Conservation (phyloP, 495 filamentous ascomycete genomes). For the Astrocystis sublimbata region DNA sequence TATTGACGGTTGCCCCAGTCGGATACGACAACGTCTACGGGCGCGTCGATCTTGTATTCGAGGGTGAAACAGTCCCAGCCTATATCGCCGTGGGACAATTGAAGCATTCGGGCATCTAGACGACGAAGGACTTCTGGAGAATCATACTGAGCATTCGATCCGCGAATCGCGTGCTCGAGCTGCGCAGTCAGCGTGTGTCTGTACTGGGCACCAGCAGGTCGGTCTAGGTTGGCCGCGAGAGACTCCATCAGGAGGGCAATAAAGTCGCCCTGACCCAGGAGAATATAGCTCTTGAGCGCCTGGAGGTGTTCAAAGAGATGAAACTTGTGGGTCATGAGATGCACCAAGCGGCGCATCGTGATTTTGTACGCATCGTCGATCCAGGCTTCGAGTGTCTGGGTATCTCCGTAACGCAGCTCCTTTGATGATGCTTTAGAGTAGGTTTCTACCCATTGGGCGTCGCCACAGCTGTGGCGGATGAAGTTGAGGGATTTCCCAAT, state of each 20-base stretch:
- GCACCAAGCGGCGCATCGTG: conserved; percentile 93
- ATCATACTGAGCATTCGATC: conserved; percentile 96
- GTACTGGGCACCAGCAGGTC: conserved; percentile 93
- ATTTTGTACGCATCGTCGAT: conserved; percentile 98
- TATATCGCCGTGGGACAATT: conserved; percentile 92
- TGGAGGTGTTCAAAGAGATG: conserved; percentile 88
- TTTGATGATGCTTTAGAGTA: conserved; percentile 95
- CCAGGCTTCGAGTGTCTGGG: conserved; percentile 82
- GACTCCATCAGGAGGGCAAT: conserved; percentile 98
- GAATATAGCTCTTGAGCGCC: conserved; percentile 91
- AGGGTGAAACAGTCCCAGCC: conserved; percentile 99
- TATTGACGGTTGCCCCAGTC: conserved; percentile 94
- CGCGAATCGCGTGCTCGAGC: conserved; percentile 94
- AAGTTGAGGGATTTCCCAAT: conserved; percentile 99
- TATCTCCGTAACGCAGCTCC: conserved; percentile 92
- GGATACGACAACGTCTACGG: conserved; percentile 95
- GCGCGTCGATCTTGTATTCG: conserved; percentile 97
- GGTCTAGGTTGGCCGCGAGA: conserved; percentile 85
- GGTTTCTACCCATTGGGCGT: conserved; percentile 91
- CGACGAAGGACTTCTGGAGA: conserved; percentile 87
- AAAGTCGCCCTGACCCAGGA: conserved; percentile 95
- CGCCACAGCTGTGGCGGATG: conserved; percentile 90
- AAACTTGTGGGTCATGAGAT: conserved; percentile 92
- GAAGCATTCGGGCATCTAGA: conserved; percentile 93
- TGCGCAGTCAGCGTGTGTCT: conserved; percentile 95